phyloP scores from a whole-genome alignment of 225 moss, liverwort and hornwort genomes.

The Thuidium tamariscinum region DNA sequence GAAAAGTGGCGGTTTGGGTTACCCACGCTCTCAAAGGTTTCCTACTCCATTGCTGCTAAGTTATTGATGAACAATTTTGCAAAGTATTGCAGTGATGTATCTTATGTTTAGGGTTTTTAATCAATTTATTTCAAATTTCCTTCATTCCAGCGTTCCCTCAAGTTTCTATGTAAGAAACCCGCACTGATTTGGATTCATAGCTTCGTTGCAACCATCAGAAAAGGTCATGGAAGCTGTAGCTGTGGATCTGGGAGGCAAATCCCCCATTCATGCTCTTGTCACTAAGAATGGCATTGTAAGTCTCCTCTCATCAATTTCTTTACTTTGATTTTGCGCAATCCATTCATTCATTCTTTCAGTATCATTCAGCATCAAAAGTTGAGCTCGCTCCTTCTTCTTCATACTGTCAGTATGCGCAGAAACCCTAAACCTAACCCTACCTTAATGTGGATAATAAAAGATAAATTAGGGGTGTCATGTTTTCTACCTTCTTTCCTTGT shows the following conservation, averaged over 20 bases:
- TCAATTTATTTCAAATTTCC: rapidly evolving
- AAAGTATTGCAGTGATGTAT: background rate
- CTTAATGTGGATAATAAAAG: background rate
- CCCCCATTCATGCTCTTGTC: conserved; percentile 22
- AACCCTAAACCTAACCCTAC: background rate
- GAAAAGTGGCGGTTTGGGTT: too few species aligned
- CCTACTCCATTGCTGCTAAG: background rate
- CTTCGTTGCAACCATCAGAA: background rate
- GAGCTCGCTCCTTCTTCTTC: background rate
- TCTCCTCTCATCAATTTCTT: background rate
- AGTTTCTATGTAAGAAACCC: background rate
- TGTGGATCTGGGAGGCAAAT: conserved; percentile 4
- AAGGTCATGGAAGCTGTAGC: conserved; percentile 17
- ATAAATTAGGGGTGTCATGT: background rate
- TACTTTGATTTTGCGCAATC: background rate
- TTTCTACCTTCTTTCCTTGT: background rate
- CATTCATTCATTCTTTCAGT: background rate
- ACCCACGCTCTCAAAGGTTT: background rate
- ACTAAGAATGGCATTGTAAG: conserved; percentile 22
- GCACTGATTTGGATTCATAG: background rate
- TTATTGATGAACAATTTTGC: background rate
- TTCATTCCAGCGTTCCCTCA: background rate
- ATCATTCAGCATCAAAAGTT: background rate
- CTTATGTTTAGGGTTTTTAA: background rate
- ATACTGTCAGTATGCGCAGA: background rate